Evolutionary conservation across 2,329 filamentous ascomycete species (phyloP).

Genomic region (Fusarium poae): DNA sequence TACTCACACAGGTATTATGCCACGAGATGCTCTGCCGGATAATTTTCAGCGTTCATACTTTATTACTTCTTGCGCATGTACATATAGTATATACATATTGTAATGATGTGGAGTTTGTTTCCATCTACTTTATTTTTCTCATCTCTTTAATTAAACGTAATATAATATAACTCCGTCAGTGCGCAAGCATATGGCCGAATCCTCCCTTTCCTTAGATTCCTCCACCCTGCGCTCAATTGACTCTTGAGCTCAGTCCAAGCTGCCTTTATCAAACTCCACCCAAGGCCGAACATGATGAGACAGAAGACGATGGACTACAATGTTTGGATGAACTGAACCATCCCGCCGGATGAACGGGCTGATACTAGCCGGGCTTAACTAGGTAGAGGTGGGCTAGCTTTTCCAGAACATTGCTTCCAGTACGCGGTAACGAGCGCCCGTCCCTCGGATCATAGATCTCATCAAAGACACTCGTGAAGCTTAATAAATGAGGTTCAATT

Average conservation of each 20-base stretch:
- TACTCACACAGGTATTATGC: slow-evolving; percentile 10
- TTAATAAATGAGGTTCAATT: slow-evolving; percentile 34
- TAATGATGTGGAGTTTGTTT: background rate
- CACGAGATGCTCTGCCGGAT: slow-evolving; percentile 12
- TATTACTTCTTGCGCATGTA: background rate
- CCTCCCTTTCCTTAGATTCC: slow-evolving; percentile 8
- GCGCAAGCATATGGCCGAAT: background rate
- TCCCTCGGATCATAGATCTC: slow-evolving; percentile 24
- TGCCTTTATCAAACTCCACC: slow-evolving; percentile 7
- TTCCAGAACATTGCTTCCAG: slow-evolving; percentile 1
- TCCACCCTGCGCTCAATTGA: slow-evolving; percentile 8
- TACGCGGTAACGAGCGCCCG: slow-evolving; percentile 12
- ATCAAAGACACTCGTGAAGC: slow-evolving; percentile 20
- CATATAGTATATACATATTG: background rate
- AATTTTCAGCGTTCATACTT: slow-evolving; percentile 20
- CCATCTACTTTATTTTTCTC: slow-evolving; percentile 5
- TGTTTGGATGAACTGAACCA: slow-evolving; percentile 5
- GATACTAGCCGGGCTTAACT: slow-evolving; percentile 1
- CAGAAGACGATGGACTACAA: slow-evolving; percentile 1
- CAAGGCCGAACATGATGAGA: background rate
- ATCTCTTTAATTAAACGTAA: slow-evolving; percentile 8
- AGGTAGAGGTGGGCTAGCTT: background rate
- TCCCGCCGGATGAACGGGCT: slow-evolving; percentile 4
- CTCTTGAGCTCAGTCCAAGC: slow-evolving; percentile 1
- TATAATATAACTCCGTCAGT: slow-evolving; percentile 13